These are phyloP conservation scores for Tribonema minus DNA, from an alignment of 108 stramenopile genomes.

Conservation along the genomic window DNA sequence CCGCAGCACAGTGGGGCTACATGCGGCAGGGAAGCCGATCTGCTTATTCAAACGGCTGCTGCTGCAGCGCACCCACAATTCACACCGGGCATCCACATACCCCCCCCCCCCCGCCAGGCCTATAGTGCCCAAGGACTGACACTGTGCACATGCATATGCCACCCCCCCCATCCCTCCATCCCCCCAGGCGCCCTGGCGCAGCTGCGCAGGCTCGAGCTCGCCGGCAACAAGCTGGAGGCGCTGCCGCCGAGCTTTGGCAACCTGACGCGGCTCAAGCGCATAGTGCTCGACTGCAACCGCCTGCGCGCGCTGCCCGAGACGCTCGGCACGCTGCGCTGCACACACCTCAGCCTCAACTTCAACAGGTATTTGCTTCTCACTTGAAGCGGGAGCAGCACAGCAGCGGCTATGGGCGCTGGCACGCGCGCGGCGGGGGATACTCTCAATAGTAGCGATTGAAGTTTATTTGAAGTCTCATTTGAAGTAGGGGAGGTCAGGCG, in stretches of 20 bases:
- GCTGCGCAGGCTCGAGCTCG: neutral
- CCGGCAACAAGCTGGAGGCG: constrained; percentile 30
- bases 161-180: neutral
- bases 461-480: too few species aligned
- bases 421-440: too few species aligned
- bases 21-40: neutral
- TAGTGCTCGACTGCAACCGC: constrained; percentile 44
- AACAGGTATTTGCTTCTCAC: too few species aligned
- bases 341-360: constrained; percentile 11
- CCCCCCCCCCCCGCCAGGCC: too few species aligned
- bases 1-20: neutral
- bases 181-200: constrained; percentile 25
- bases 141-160: neutral
- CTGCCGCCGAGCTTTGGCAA: constrained; percentile 44
- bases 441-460: too few species aligned
- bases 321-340: constrained; percentile 26
- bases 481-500: too few species aligned
- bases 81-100: too few species aligned
- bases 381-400: too few species aligned
- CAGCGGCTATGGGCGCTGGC: too few species aligned
- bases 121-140: neutral
- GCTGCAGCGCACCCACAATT: neutral
- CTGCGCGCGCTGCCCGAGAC: constrained; percentile 46
- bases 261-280: constrained; percentile 19
- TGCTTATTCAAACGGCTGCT: neutral